A percentile compares a stretch with the other conserved stretches of the same genome.
Conservation (phyloP, 2,329 filamentous ascomycete genomes). For the Endothia cerciana region DNA sequence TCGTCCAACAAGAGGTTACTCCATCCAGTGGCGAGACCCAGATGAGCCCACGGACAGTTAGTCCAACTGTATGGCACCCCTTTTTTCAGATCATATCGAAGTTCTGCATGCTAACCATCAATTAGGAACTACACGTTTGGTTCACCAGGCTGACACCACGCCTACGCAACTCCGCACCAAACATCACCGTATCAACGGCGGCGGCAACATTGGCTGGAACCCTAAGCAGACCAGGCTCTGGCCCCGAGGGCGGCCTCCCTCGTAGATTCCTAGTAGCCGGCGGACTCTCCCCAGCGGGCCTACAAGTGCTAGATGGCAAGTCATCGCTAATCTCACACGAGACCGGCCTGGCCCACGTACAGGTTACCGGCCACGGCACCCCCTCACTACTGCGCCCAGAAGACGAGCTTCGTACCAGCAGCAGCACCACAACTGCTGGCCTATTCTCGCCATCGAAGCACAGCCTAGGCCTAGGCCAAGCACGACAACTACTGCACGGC, state of each 20-base stretch:
- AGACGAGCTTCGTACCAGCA: not conserved
- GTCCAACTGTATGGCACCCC: constrained; percentile 21
- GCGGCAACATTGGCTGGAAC: not conserved
- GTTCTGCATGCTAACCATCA: constrained; percentile 21
- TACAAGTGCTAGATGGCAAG: constrained; percentile 5
- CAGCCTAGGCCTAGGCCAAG: constrained; percentile 10
- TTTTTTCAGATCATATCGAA: not conserved
- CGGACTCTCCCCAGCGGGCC: not conserved
- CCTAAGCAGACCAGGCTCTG: not conserved
- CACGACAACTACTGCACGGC: constrained; percentile 15
- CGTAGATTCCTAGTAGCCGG: not conserved
- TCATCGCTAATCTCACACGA: not conserved
- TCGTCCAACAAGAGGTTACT: not conserved
- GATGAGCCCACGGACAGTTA: constrained; percentile 12
- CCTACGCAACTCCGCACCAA: not conserved
- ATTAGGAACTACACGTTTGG: constrained; percentile 18
- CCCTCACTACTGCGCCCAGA: not conserved
- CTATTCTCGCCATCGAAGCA: constrained; percentile 13
- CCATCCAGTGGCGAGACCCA: constrained; percentile 10
- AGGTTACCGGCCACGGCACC: not conserved
- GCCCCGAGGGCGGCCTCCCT: not conserved
- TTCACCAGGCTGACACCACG: not conserved
- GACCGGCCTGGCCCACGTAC: not conserved
- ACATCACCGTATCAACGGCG: not conserved
- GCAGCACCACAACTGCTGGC: constrained; percentile 10